A percentile compares a stretch with the other conserved stretches of the same genome.
Evolutionary conservation across 805 yeast genomes (phyloP).

Genomic region (Debaryomyces tyrocola): DNA sequence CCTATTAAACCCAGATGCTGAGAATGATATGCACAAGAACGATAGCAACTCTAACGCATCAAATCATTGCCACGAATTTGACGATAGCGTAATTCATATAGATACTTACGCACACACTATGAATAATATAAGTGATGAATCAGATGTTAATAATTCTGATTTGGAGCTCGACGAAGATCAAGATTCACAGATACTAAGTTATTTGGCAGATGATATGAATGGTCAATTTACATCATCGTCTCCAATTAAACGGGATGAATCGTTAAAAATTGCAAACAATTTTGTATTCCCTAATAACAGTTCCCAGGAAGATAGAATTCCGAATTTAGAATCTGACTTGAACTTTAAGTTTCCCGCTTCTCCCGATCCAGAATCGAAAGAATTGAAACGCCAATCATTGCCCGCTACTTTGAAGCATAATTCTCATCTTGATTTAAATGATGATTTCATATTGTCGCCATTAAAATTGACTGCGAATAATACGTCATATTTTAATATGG

Average conservation of each 20-base stretch:
- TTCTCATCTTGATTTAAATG: conserved; percentile 18
- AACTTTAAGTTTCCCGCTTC: conserved; percentile 28
- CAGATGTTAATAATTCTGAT: neutral
- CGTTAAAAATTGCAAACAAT: conserved; percentile 18
- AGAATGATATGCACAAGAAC: neutral
- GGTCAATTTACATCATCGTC: conserved; percentile 23
- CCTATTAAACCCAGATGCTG: neutral
- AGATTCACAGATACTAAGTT: conserved; percentile 17
- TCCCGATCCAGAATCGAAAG: conserved; percentile 29
- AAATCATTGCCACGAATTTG: conserved; percentile 13
- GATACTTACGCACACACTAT: conserved; percentile 16
- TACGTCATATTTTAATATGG: conserved; percentile 17
- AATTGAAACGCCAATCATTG: conserved; percentile 32
- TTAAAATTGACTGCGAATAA: conserved; percentile 33
- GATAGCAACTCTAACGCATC: conserved; percentile 4
- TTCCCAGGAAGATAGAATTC: neutral
- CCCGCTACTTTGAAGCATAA: conserved; percentile 29
- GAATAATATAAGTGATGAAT: conserved; percentile 19
- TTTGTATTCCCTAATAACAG: conserved; percentile 25
- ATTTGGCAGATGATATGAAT: conserved; percentile 20
- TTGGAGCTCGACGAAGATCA: conserved; percentile 12
- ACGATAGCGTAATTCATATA: conserved; percentile 6
- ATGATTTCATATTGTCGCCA: conserved; percentile 42
- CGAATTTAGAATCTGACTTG: neutral
- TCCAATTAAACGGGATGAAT: conserved; percentile 23